phyloP scores from a whole-genome alignment of 257 asterid genomes.

The Nicotiana otophora region DNA sequence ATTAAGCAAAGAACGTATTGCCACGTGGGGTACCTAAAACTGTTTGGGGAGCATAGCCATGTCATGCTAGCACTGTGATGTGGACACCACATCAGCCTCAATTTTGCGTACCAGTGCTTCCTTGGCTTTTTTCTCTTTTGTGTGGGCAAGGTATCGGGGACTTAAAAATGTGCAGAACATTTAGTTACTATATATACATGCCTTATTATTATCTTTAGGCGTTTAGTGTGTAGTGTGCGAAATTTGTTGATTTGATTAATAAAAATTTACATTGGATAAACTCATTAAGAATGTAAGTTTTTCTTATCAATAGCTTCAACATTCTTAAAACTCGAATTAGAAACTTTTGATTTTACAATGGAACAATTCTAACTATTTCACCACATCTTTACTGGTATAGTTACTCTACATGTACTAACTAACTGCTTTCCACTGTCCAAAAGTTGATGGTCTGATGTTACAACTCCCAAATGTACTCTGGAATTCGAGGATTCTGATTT shows the following conservation, averaged over 20 bases:
- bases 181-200: not conserved
- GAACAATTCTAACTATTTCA: not conserved
- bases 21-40: not conserved
- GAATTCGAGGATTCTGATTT: not conserved
- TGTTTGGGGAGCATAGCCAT: not conserved
- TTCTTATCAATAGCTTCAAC: not conserved
- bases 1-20: not conserved
- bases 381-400: not conserved
- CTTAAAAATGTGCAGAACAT: not conserved
- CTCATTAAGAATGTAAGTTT: no score
- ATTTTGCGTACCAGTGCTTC: not conserved
- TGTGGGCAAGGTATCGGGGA: not conserved
- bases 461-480: not conserved
- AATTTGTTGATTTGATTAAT: no score
- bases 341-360: no score
- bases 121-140: not conserved
- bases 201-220: no score
- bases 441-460: not conserved
- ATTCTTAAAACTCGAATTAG: not conserved
- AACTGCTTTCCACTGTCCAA: not conserved
- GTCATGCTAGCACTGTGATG: conserved; percentile 1
- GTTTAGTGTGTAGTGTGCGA: no score
- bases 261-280: no score
- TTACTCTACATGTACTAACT: not conserved
- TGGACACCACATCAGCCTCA: not conserved